Evolutionary conservation across 768 basidiomycete genomes (phyloP).

Genomic region (Nidularia sp.): DNA sequence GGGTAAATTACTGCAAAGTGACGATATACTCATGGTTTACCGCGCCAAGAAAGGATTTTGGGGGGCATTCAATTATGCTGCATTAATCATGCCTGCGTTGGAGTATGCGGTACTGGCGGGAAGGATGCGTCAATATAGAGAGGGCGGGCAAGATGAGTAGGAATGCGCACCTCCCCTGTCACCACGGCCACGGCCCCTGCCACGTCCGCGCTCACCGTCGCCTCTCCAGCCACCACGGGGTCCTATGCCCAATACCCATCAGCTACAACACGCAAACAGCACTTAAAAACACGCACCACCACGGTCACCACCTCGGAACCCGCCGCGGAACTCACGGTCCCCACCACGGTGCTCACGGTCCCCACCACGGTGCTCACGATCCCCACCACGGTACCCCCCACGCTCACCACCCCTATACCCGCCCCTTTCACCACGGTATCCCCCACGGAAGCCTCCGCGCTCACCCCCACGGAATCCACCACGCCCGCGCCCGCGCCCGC

Average conservation of each 20-base stretch:
- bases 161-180: constrained; percentile 12
- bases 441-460: constrained; percentile 28
- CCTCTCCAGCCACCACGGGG: constrained; percentile 16
- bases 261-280: background rate
- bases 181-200: constrained; percentile 11
- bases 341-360: constrained; percentile 24
- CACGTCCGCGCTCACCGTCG: constrained; percentile 10
- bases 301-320: constrained; percentile 13
- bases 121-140: too few relatives aligned
- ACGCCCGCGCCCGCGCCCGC: constrained; percentile 30
- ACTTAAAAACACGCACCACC: constrained; percentile 8
- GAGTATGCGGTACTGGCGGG: background rate
- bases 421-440: constrained; percentile 23
- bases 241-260: constrained; percentile 3
- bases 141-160: too few relatives aligned
- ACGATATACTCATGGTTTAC: too few relatives aligned
- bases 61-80: too few relatives aligned
- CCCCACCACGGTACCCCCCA: constrained; percentile 28
- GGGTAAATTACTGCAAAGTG: too few relatives aligned
- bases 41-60: too few relatives aligned
- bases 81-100: too few relatives aligned
- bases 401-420: constrained; percentile 20
- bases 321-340: constrained; percentile 18
- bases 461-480: constrained; percentile 29
- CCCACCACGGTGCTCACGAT: constrained; percentile 35